Conservation (phyloP, 163 green algal genomes). For the Volvox carteri region DNA sequence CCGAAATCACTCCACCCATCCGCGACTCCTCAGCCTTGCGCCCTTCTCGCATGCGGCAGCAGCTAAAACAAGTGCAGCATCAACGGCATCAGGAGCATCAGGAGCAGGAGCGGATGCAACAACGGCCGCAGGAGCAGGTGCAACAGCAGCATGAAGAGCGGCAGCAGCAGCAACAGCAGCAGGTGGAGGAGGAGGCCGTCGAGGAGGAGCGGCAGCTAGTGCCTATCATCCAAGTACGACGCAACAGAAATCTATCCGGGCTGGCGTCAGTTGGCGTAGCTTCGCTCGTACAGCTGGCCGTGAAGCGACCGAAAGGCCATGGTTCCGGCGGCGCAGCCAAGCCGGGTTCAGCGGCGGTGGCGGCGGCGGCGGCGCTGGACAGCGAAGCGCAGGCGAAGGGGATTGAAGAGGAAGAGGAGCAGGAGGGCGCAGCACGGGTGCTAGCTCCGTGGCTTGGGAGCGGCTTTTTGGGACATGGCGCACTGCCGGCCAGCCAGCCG, state of each 20-base stretch:
- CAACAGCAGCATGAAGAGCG: background rate
- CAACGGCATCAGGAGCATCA: background rate
- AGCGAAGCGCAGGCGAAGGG: background rate
- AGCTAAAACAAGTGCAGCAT: background rate
- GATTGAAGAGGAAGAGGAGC: background rate
- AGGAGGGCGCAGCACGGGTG: background rate
- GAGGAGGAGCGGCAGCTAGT: slow-evolving; percentile 7
- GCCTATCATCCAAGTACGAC: background rate
- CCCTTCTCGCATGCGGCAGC: background rate
- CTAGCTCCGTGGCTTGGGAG: background rate
- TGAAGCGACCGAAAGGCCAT: background rate
- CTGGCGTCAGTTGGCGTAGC: background rate
- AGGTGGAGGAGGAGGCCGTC: background rate
- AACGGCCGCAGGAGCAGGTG: background rate
- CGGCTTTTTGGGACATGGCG: background rate
- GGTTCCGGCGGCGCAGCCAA: background rate
- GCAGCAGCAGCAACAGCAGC: background rate
- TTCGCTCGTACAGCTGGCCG: slow-evolving; percentile 7
- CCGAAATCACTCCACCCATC: background rate
- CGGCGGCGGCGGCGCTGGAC: background rate
- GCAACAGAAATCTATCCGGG: background rate
- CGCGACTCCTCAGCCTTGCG: too few species aligned
- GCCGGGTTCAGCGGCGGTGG: background rate
- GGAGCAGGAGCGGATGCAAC: background rate
- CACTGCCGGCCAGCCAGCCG: background rate